These are phyloP conservation scores for Colletotrichum noveboracense DNA, from an alignment of 2,329 filamentous ascomycete species.

Conservation along the genomic window DNA sequence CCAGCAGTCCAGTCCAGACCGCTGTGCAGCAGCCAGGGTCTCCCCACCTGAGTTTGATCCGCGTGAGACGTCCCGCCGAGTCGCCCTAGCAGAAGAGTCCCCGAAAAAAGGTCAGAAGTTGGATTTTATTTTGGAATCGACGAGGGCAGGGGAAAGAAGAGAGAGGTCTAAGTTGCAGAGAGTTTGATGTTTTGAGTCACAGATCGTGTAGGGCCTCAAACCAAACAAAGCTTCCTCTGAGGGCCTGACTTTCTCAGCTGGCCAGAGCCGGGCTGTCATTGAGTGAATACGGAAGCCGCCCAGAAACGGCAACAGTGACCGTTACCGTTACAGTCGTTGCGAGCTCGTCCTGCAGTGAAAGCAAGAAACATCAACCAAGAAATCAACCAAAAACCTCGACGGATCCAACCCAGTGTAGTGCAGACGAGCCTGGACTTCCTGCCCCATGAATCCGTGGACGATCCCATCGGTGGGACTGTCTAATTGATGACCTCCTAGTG, in stretches of 20 bases:
- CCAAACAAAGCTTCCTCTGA: not conserved
- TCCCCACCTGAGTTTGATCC: slow-evolving; percentile 3
- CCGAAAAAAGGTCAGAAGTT: not conserved
- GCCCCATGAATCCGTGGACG: not conserved
- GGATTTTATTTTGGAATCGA: not conserved
- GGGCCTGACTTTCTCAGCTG: not conserved
- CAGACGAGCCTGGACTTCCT: not conserved
- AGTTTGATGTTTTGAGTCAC: not conserved
- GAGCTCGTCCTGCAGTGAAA: not conserved
- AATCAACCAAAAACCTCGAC: not conserved
- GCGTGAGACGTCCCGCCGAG: not conserved
- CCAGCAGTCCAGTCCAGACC: slow-evolving; percentile 4
- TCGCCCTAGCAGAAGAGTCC: not conserved
- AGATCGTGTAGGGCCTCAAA: not conserved
- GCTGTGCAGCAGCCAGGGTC: not conserved
- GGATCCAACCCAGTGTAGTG: not conserved
- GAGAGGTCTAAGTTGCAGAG: not conserved
- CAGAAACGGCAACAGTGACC: not conserved
- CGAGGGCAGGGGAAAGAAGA: not conserved
- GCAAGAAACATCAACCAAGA: not conserved
- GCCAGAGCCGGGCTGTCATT: not conserved
- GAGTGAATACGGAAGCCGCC: not conserved
- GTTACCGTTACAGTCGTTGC: not conserved
- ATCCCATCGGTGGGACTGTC: not conserved
- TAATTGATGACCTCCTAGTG: not conserved